Conservation (phyloP, 192 early-diverging fungal genomes). For the Thamnidium elegans region DNA sequence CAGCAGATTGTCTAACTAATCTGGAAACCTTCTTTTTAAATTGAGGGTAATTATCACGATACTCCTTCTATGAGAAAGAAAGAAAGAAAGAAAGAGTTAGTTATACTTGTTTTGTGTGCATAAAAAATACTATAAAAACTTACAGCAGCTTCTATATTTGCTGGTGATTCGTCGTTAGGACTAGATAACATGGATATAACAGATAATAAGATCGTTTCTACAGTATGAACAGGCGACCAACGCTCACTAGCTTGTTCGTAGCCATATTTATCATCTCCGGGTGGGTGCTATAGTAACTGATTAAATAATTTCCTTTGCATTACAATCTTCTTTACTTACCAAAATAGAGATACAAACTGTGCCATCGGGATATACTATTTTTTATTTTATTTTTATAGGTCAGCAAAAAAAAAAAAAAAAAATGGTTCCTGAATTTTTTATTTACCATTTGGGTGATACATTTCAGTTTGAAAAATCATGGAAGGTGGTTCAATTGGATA, state of each 20-base stretch:
- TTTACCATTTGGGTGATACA: slow-evolving; percentile 92
- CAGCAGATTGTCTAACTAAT: slow-evolving; percentile 49
- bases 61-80: slow-evolving; percentile 61
- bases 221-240: slow-evolving; percentile 95
- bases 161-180: slow-evolving; percentile 94
- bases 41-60: slow-evolving; percentile 61
- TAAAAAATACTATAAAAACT: slow-evolving; percentile 25
- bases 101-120: too few species aligned
- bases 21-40: slow-evolving; percentile 80
- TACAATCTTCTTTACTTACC: slow-evolving; percentile 44
- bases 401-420: neutral
- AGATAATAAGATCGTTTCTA: slow-evolving; percentile 87
- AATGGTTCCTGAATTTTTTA: neutral
- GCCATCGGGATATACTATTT: slow-evolving; percentile 79
- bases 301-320: neutral
- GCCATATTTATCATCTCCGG: slow-evolving; percentile 87
- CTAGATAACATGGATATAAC: slow-evolving; percentile 89
- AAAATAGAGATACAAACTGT: slow-evolving; percentile 97
- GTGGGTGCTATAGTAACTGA: slow-evolving; percentile 47
- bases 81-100: too few species aligned
- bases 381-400: neutral
- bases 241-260: slow-evolving; percentile 89
- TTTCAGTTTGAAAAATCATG: slow-evolving; percentile 79
- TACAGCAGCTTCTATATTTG: slow-evolving; percentile 94
- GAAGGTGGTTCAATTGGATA: slow-evolving; percentile 91